phyloP scores from a whole-genome alignment of 305 asterid species.

The Petunia hybrid region DNA sequence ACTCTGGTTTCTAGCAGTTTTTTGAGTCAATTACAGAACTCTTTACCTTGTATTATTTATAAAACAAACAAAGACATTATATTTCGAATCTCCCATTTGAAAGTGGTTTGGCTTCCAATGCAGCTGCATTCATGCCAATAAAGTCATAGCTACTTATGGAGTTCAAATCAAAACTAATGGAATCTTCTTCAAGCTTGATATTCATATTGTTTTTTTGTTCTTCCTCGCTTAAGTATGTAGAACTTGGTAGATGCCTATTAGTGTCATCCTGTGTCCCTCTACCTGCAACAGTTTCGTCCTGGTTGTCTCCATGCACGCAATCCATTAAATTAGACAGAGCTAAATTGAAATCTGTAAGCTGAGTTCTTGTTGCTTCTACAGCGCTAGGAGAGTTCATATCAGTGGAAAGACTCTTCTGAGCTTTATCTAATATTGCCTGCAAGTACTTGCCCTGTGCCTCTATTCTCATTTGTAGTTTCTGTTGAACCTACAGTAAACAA shows the following conservation, averaged over 20 bases:
- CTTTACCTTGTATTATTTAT: slow-evolving; percentile 18
- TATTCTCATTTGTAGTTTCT: slow-evolving; percentile 86
- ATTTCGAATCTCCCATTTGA: slow-evolving; percentile 32
- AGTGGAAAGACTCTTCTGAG: slow-evolving; percentile 66
- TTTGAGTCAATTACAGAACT: not conserved
- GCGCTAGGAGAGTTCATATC: slow-evolving; percentile 49
- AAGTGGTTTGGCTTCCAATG: slow-evolving; percentile 44
- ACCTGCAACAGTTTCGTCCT: slow-evolving; percentile 41
- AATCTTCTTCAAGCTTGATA: slow-evolving; percentile 56
- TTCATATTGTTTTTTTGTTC: slow-evolving; percentile 44
- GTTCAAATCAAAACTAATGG: slow-evolving; percentile 65
- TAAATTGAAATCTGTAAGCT: slow-evolving; percentile 65
- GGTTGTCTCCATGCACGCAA: slow-evolving; percentile 55
- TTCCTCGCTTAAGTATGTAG: slow-evolving; percentile 35
- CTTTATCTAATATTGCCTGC: slow-evolving; percentile 78
- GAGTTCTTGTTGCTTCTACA: slow-evolving; percentile 65
- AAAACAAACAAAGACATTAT: not conserved
- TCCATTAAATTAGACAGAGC: slow-evolving; percentile 75
- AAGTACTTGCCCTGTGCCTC: slow-evolving; percentile 93
- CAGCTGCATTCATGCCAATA: slow-evolving; percentile 50
- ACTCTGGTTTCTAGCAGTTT: not conserved
- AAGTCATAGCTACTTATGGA: slow-evolving; percentile 65
- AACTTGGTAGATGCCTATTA: slow-evolving; percentile 34
- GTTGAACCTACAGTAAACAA: slow-evolving; percentile 59
- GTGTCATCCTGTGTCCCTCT: slow-evolving; percentile 32